Conservation (phyloP, 306 rosid species). For the barrel medic (Medicago truncatula) region DNA sequence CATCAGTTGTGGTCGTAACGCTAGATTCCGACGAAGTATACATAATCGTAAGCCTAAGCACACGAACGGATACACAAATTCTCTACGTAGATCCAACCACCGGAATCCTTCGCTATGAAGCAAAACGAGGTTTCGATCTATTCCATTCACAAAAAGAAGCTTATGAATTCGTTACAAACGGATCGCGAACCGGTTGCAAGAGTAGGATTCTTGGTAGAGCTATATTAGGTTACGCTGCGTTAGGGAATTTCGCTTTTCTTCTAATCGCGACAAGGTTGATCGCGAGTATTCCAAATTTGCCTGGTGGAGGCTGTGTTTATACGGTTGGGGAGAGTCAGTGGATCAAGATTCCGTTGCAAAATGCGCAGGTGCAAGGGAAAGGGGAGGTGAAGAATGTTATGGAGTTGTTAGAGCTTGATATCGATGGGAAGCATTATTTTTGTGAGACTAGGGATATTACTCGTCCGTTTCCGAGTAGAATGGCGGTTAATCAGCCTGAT, state of each 20-base stretch:
- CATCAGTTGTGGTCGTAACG: conserved; percentile 76
- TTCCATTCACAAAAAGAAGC: conserved; percentile 82
- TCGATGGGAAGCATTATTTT: conserved; percentile 90
- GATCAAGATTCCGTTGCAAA: conserved; percentile 80
- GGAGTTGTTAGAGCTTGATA: conserved; percentile 84
- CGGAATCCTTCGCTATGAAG: conserved; percentile 70
- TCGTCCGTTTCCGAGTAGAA: conserved; percentile 79
- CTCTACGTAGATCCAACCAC: conserved; percentile 93
- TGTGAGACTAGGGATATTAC: conserved; percentile 91
- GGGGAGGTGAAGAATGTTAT: conserved; percentile 81
- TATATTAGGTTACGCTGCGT: conserved; percentile 82
- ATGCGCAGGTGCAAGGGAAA: conserved; percentile 74
- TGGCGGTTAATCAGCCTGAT: conserved; percentile 66
- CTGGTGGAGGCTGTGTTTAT: conserved; percentile 87
- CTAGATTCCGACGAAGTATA: conserved; percentile 83
- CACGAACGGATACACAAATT: conserved; percentile 74
- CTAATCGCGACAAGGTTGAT: conserved; percentile 80
- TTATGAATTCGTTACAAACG: conserved; percentile 63
- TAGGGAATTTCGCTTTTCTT: conserved; percentile 79
- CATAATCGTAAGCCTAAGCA: conserved; percentile 65
- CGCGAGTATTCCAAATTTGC: conserved; percentile 68
- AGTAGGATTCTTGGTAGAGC: conserved; percentile 63
- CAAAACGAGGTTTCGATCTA: conserved; percentile 64
- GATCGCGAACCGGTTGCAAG: conserved; percentile 64
- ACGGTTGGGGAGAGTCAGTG: conserved; percentile 89